phyloP scores from a whole-genome alignment of 2,329 filamentous ascomycete genomes.

The Colletotrichum higginsianum region DNA sequence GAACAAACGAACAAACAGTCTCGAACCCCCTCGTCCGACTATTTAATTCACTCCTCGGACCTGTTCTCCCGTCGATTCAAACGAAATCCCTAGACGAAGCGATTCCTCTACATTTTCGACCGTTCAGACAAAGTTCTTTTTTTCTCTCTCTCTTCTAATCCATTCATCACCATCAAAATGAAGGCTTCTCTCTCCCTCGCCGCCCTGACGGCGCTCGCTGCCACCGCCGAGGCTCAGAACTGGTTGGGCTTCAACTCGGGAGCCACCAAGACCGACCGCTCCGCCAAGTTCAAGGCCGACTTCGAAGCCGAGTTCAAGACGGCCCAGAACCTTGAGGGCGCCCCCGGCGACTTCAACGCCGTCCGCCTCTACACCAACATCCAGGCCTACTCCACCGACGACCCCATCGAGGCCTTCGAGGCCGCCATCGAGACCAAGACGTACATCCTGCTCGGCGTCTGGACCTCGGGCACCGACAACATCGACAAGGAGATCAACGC shows the following conservation, averaged over 20 bases:
- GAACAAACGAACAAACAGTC: conserved; percentile 8
- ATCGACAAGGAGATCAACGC: conserved; percentile 74
- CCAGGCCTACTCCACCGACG: conserved; percentile 75
- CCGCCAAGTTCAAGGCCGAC: conserved; percentile 68
- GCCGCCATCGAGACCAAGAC: conserved; percentile 75
- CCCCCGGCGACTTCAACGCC: conserved; percentile 70
- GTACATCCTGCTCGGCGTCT: conserved; percentile 75
- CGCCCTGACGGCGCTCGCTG: conserved; percentile 57
- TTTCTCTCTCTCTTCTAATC: neutral
- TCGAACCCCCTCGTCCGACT: neutral
- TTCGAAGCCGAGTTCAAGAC: conserved; percentile 63
- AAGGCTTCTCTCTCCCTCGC: conserved; percentile 59
- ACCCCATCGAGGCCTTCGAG: conserved; percentile 87
- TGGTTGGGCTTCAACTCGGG: conserved; percentile 70
- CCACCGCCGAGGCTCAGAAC: conserved; percentile 60
- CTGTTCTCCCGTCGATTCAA: conserved; percentile 12
- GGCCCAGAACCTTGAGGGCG: conserved; percentile 56
- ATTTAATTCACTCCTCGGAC: conserved; percentile 10
- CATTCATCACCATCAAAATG: conserved; percentile 27
- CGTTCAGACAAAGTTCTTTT: neutral
- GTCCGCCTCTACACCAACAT: conserved; percentile 79
- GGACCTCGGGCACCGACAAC: conserved; percentile 69
- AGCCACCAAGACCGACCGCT: conserved; percentile 60
- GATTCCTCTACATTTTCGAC: neutral
- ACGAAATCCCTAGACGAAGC: neutral